Conservation (phyloP, 805 yeast genomes). For the Pichia paraexigua region DNA sequence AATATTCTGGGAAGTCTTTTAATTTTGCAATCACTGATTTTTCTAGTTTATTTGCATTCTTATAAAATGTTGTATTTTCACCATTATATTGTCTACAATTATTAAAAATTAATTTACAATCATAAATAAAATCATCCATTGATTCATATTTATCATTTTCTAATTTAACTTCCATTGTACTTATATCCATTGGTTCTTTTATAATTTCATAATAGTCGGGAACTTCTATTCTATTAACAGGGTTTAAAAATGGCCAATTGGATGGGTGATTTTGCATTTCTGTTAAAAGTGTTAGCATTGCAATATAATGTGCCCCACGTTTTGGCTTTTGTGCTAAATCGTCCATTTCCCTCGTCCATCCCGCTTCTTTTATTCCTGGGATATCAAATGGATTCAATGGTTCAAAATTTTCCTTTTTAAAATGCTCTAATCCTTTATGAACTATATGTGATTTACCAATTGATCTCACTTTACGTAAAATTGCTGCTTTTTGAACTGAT, state of each 20-base stretch:
- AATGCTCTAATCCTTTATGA: slow-evolving; percentile 71
- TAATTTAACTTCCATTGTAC: slow-evolving; percentile 89
- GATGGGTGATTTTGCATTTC: slow-evolving; percentile 93
- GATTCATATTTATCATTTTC: slow-evolving; percentile 88
- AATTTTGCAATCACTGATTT: slow-evolving; percentile 77
- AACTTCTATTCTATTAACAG: slow-evolving; percentile 90
- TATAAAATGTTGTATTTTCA: slow-evolving; percentile 89
- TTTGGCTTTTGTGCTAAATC: slow-evolving; percentile 91
- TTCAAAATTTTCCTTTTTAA: slow-evolving; percentile 40
- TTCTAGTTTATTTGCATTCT: slow-evolving; percentile 90
- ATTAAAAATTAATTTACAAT: slow-evolving; percentile 75
- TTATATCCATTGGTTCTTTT: slow-evolving; percentile 95
- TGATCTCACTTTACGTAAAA: slow-evolving; percentile 72
- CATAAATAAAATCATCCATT: slow-evolving; percentile 87
- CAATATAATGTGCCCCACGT: slow-evolving; percentile 88
- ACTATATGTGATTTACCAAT: slow-evolving; percentile 74
- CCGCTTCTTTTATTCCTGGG: slow-evolving; percentile 89
- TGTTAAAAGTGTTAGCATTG: slow-evolving; percentile 79
- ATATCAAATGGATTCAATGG: slow-evolving; percentile 73
- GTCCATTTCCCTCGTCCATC: slow-evolving; percentile 99
- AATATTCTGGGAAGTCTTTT: slow-evolving; percentile 86
- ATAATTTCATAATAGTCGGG: slow-evolving; percentile 94
- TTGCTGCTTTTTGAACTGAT: slow-evolving; percentile 84
- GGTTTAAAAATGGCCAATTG: slow-evolving; percentile 95
- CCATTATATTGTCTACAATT: slow-evolving; percentile 91